Conservation (phyloP, 2,329 filamentous ascomycete species). For the Fusarium sp. region DNA sequence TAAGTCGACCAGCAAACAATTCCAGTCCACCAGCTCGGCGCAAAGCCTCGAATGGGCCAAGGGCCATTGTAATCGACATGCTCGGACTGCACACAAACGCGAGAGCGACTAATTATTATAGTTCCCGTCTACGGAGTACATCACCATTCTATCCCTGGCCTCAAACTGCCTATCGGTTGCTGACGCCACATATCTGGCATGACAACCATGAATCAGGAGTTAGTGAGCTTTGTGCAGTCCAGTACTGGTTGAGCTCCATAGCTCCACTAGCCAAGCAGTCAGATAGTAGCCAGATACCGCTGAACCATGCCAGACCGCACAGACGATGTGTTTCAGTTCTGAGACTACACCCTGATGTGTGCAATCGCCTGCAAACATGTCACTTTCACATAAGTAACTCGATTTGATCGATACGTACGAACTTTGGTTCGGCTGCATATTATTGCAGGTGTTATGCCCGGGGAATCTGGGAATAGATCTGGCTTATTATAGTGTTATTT, state of each 20-base stretch:
- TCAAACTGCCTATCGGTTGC: conserved; percentile 36
- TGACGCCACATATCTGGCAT: conserved; percentile 46
- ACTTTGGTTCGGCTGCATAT: not conserved
- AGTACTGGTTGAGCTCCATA: conserved; percentile 36
- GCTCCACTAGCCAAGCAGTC: conserved; percentile 42
- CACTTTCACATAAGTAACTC: conserved; percentile 7
- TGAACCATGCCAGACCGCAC: conserved; percentile 34
- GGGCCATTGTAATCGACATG: conserved; percentile 35
- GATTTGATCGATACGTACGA: not conserved
- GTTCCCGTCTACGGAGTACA: conserved; percentile 22
- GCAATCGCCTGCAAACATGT: conserved; percentile 17
- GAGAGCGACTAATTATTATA: conserved; percentile 20
- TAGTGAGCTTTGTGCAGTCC: conserved; percentile 24
- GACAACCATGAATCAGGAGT: conserved; percentile 42
- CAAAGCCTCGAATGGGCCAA: conserved; percentile 46
- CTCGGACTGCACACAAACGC: conserved; percentile 22
- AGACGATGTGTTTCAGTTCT: conserved; percentile 38
- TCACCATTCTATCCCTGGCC: conserved; percentile 30
- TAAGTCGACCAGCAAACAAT: conserved; percentile 33
- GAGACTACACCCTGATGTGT: conserved; percentile 33
- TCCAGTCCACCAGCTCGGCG: conserved; percentile 43
- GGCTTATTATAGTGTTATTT: not conserved
- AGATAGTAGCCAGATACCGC: conserved; percentile 31
- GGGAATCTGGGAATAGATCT: not conserved
- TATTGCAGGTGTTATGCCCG: not conserved